These are phyloP conservation scores for Penicillium sp. DNA, from an alignment of 2,329 filamentous ascomycete genomes.

Conservation along the genomic window DNA sequence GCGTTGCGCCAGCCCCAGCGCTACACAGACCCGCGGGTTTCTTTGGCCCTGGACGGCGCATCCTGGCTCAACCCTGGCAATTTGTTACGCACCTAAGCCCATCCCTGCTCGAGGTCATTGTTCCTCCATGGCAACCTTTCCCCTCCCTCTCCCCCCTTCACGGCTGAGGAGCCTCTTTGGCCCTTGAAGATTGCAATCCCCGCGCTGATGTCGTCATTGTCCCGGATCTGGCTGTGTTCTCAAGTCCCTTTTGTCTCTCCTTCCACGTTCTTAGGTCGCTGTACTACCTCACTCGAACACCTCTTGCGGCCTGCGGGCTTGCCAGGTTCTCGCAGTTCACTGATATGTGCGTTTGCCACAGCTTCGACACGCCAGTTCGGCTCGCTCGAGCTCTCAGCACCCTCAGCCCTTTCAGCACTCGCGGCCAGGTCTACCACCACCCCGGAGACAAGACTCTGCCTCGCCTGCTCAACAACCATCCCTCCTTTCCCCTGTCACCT, in stretches of 20 bases:
- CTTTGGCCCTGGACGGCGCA: conserved; percentile 21
- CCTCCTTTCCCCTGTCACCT: conserved; percentile 32
- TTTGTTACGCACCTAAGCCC: conserved; percentile 18
- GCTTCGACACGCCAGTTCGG: conserved; percentile 33
- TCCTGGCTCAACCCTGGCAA: conserved; percentile 20
- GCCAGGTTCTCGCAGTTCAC: no score
- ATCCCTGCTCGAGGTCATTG: conserved; percentile 23
- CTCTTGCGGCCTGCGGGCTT: conserved; percentile 6
- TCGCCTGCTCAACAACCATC: conserved; percentile 60
- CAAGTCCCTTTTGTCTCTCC: conserved; percentile 9
- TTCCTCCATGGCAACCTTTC: conserved; percentile 13
- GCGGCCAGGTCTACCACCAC: conserved; percentile 24
- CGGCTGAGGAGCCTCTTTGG: conserved; percentile 10
- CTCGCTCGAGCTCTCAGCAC: conserved; percentile 31
- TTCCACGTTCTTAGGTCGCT: conserved; percentile 22
- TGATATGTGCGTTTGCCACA: conserved; percentile 23
- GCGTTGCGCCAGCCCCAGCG: conserved; percentile 12
- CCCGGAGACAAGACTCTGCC: conserved; percentile 47
- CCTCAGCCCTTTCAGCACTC: conserved; percentile 31
- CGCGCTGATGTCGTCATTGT: conserved; percentile 22
- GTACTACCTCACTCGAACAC: conserved; percentile 19
- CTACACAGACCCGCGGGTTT: conserved; percentile 23
- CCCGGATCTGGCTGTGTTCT: conserved; percentile 18
- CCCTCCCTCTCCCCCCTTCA: conserved; percentile 4
- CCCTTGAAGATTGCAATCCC: conserved; percentile 14